Evolutionary conservation across 2,329 filamentous ascomycete genomes (phyloP).

Genomic region (Ilyonectria mors-panacis): DNA sequence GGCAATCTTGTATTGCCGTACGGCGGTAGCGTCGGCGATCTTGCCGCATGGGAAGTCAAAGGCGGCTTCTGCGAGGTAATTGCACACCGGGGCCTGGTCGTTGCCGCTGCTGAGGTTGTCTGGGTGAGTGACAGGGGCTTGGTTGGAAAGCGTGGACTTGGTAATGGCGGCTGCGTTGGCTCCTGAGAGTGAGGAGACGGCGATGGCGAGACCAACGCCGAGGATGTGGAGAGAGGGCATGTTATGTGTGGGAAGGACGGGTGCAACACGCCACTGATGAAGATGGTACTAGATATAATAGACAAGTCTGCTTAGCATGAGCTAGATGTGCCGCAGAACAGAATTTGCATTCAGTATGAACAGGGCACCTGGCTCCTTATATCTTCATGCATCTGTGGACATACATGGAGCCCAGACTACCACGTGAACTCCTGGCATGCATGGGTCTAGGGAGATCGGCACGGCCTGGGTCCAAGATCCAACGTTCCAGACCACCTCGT

Average conservation of each 20-base stretch:
- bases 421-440: too few relatives aligned
- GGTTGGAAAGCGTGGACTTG: not conserved
- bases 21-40: not conserved
- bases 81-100: not conserved
- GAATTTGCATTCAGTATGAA: too few relatives aligned
- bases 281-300: not conserved
- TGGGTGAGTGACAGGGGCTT: not conserved
- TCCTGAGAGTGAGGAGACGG: not conserved
- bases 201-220: not conserved
- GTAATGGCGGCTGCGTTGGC: slow-evolving; percentile 5
- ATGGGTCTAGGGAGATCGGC: too few relatives aligned
- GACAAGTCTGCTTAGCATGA: too few relatives aligned
- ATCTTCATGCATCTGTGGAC: too few relatives aligned
- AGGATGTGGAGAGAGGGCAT: not conserved
- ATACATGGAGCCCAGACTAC: too few relatives aligned
- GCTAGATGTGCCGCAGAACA: too few relatives aligned
- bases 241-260: too few relatives aligned
- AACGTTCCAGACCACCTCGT: too few relatives aligned
- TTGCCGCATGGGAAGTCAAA: slow-evolving; percentile 12
- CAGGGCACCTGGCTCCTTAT: too few relatives aligned
- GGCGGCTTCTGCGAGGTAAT: slow-evolving; percentile 4
- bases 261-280: not conserved
- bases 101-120: not conserved
- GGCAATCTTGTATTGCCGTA: slow-evolving; percentile 3
- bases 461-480: too few relatives aligned